Evolutionary conservation across 306 rosid genomes (phyloP).

Genomic region (Luffa acutangula): DNA sequence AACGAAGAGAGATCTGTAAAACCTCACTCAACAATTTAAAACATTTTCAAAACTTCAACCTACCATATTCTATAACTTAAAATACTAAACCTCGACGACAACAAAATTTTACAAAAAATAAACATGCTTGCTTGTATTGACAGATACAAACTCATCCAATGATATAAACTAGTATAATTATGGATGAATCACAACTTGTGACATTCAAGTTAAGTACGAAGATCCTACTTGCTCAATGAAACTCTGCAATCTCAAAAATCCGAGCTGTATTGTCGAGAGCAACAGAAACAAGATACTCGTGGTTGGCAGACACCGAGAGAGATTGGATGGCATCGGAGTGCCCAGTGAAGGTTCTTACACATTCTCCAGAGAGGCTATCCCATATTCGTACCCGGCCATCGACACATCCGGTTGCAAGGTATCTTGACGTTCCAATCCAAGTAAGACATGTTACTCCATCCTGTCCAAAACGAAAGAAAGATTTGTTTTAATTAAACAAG

Average conservation of each 20-base stretch:
- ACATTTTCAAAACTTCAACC: not conserved
- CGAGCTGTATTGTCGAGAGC: slow-evolving; percentile 72
- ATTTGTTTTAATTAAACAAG: not conserved
- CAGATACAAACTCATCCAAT: not conserved
- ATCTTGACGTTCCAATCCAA: slow-evolving; percentile 56
- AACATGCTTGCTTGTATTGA: not conserved
- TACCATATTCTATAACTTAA: not conserved
- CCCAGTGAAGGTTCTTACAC: slow-evolving; percentile 57
- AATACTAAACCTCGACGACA: not conserved
- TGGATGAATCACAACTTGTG: not conserved
- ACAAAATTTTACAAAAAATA: not conserved
- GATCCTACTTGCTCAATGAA: slow-evolving; percentile 19
- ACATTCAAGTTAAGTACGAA: not conserved
- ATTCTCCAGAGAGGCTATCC: slow-evolving; percentile 77
- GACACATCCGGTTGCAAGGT: slow-evolving; percentile 60
- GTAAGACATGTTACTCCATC: slow-evolving; percentile 69
- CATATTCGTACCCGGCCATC: slow-evolving; percentile 72
- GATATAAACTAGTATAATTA: not conserved
- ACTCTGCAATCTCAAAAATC: slow-evolving; percentile 57
- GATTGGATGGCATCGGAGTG: slow-evolving; percentile 55
- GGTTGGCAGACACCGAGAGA: slow-evolving; percentile 49
- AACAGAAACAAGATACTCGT: slow-evolving; percentile 57
- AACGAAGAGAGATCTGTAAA: not conserved
- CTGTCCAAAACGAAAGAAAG: slow-evolving; percentile 25
- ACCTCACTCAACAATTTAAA: not conserved